Percentiles rank a stretch among this genome's conserved stretches.
These are phyloP conservation scores for Zalerion maritima DNA, from an alignment of 495 filamentous ascomycete genomes.

Conservation along the genomic window DNA sequence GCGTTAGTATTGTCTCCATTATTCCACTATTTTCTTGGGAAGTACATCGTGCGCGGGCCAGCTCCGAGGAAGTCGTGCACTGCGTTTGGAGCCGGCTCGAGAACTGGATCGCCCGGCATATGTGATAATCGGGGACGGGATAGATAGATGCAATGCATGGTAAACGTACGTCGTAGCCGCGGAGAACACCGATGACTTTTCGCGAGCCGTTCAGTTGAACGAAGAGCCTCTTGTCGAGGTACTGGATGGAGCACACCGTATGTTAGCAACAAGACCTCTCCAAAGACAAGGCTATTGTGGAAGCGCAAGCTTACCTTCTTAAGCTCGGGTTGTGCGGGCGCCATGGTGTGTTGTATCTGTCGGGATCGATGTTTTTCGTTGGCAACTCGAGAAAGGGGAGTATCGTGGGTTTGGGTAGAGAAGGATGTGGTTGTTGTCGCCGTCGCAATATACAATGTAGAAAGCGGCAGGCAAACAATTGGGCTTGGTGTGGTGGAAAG, in stretches of 20 bases:
- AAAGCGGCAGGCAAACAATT: too few species aligned
- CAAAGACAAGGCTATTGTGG: conserved; percentile 1
- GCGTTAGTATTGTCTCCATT: too few species aligned
- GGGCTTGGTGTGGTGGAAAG: too few species aligned
- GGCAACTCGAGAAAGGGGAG: conserved; percentile 1
- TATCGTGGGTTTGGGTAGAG: conserved; percentile 1
- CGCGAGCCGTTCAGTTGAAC: conserved; percentile 95
- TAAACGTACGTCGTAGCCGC: conserved; percentile 94
- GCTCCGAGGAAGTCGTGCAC: too few species aligned
- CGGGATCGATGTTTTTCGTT: conserved; percentile 2
- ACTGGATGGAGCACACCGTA: conserved; percentile 37
- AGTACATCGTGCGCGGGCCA: too few species aligned
- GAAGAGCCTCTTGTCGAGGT: conserved; percentile 97
- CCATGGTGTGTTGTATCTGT: conserved; percentile 42
- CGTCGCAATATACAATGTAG: conserved; percentile 1
- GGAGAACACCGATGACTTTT: conserved; percentile 86
- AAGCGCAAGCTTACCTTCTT: conserved; percentile 59
- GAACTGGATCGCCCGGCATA: too few species aligned
- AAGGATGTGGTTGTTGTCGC: conserved; percentile 6
- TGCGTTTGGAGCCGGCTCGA: too few species aligned
- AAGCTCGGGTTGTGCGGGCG: conserved; percentile 95
- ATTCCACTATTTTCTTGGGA: too few species aligned
- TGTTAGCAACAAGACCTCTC: conserved; percentile 1
- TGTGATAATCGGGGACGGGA: too few species aligned
- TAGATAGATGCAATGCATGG: too few species aligned